Base-by-base conservation (phyloP, 139 green algal species). In the Pseudopediastrum boryanum region DNA sequence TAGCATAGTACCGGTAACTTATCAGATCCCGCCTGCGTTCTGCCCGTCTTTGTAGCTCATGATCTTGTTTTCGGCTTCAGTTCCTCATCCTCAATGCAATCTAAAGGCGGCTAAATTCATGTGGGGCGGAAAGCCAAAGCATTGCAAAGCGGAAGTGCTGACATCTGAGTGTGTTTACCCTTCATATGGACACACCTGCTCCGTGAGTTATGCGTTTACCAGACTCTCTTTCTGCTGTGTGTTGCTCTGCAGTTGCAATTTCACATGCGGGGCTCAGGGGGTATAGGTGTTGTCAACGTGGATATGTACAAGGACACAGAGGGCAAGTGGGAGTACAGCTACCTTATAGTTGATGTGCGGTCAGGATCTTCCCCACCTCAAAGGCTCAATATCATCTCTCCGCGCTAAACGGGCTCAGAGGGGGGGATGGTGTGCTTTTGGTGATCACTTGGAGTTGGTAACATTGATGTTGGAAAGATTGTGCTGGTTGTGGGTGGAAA, bases 291-390 rank as follows among this genome's bases (percentile, higher is more conserved):
- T 50, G 91, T 97, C 6, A 93, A 89, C 66, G 89, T 91, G 5
- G 92, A 96, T 86, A 97, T 97, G 93, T 94, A 91, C 85, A 86
- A 93, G 76, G 90, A 94, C 52, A 58, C 10, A 2, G 48, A 46
- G 5, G 86, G 88, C 33, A 51, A 77, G 56, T 97, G 93, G 92
- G 85, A 91, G 74, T 97, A 96, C 83, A 81, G 82, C 13, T 97
- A 95, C 75, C 78, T 98, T 23, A 89, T 94, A 50, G 84, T 97
- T 39, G 92, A 97, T 43, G 79, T 94, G 2, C 83, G 85, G 72
- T 71, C 75, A 4, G 71, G 72, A 2, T 56, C 38, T 1, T 83
- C 76, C 33, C 79, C 75, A 42, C 71, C 65, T 41, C 82, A 86
- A 77, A 71, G 82, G 29, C 77, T 86, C 23, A 75, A 71, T 27